phyloP scores from a whole-genome alignment of 495 filamentous ascomycete species.

The Daldinia loculata region DNA sequence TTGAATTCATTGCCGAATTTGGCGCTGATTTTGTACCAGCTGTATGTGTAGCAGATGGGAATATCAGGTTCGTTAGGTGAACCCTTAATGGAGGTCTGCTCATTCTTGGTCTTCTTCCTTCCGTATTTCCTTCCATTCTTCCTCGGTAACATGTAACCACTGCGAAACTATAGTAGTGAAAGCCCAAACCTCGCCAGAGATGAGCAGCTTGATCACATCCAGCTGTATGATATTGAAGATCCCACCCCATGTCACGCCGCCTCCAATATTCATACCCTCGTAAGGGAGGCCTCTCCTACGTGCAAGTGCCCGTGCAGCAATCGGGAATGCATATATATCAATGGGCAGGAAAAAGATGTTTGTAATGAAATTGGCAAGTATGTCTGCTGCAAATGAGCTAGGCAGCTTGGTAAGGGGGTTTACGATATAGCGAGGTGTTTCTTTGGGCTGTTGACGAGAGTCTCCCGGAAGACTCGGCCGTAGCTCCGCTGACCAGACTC shows the following conservation, averaged over 20 bases:
- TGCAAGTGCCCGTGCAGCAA: conserved; percentile 43
- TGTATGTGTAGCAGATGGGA: neutral
- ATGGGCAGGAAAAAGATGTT: conserved; percentile 48
- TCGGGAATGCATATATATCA: conserved; percentile 42
- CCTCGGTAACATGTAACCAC: conserved; percentile 44
- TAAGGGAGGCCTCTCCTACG: conserved; percentile 38
- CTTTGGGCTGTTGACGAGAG: conserved; percentile 33
- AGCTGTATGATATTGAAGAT: conserved; percentile 48
- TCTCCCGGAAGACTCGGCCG: conserved; percentile 53
- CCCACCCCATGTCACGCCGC: conserved; percentile 34
- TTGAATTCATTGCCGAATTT: neutral
- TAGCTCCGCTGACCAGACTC: conserved; percentile 66
- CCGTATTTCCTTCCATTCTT: conserved; percentile 48
- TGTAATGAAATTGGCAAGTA: conserved; percentile 45
- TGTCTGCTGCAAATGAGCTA: conserved; percentile 48
- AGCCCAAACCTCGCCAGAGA: conserved; percentile 48
- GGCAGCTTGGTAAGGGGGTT: conserved; percentile 50
- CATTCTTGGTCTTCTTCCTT: conserved; percentile 23
- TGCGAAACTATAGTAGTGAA: conserved; percentile 43
- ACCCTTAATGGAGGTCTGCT: neutral
- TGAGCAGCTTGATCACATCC: conserved; percentile 46
- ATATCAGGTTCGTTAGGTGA: neutral
- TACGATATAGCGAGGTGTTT: conserved; percentile 49
- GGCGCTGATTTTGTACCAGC: neutral
- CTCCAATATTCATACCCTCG: conserved; percentile 31